Evolutionary conservation across 345 rosid species (phyloP).

Genomic region (Murraya paniculata): DNA sequence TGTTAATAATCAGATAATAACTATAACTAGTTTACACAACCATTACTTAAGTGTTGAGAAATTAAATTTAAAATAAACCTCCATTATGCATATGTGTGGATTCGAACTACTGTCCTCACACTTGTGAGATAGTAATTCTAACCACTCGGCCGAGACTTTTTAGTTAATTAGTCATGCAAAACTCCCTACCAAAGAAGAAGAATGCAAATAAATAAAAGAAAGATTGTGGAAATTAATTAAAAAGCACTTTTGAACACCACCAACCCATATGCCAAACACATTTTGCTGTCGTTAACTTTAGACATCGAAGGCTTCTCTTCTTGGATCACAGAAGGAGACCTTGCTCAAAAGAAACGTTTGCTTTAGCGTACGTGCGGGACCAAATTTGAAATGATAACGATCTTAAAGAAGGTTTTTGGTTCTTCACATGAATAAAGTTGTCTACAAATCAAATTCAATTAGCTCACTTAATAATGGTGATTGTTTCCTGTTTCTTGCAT

Average conservation of each 20-base stretch:
- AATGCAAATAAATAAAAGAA: no score
- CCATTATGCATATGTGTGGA: no score
- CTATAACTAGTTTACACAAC: no score
- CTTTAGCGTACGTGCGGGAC: slow-evolving; percentile 4
- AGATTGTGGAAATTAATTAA: no score
- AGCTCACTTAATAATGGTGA: not conserved
- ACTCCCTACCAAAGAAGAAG: no score
- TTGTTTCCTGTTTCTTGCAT: not conserved
- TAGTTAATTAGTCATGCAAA: no score
- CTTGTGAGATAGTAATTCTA: no score
- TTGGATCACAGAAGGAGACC: not conserved
- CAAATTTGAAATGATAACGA: not conserved
- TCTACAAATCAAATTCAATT: not conserved
- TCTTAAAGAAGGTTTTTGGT: not conserved
- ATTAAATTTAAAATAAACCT: no score
- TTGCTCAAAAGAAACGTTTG: not conserved
- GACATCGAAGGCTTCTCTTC: not conserved
- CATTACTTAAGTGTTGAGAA: no score
- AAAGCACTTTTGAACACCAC: not conserved
- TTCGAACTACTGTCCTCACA: no score
- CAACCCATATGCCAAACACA: not conserved
- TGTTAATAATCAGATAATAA: no score
- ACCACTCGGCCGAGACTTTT: no score
- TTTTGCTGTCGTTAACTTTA: not conserved
- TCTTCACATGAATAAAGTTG: not conserved